These are phyloP conservation scores for Pythium monospermum DNA, from an alignment of 352 stramenopile species.

Conservation along the genomic window DNA sequence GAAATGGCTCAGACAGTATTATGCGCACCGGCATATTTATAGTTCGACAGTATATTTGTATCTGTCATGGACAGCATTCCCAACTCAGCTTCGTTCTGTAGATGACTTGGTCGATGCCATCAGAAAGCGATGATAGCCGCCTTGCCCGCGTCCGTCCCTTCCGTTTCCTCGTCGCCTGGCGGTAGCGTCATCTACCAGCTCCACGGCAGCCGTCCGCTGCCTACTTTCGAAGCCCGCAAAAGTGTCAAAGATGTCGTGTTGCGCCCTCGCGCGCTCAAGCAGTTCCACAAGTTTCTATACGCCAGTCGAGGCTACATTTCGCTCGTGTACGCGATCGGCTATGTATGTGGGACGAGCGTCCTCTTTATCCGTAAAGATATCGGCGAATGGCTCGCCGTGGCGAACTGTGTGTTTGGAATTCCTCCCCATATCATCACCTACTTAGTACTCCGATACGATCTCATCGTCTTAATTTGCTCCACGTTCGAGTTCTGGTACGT, in stretches of 20 bases:
- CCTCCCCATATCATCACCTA: background rate
- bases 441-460: background rate
- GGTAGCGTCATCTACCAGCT: too few relatives aligned
- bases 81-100: too few relatives aligned
- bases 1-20: too few relatives aligned
- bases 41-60: too few relatives aligned
- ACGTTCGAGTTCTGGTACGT: constrained; percentile 8
- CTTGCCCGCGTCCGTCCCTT: too few relatives aligned
- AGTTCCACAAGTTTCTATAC: background rate
- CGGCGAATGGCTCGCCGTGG: background rate
- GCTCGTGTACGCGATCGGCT: background rate
- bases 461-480: background rate
- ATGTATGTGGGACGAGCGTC: background rate
- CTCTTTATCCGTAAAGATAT: background rate
- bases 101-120: too few relatives aligned
- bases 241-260: background rate
- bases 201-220: too few relatives aligned
- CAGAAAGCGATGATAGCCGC: too few relatives aligned
- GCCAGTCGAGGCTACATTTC: background rate
- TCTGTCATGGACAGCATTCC: too few relatives aligned
- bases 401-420: background rate
- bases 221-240: background rate
- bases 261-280: background rate
- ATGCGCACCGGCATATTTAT: too few relatives aligned
- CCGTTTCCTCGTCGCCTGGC: too few relatives aligned